Evolutionary conservation across 106 monocot genomes (phyloP).

Genomic region (Dioscorea alata): DNA sequence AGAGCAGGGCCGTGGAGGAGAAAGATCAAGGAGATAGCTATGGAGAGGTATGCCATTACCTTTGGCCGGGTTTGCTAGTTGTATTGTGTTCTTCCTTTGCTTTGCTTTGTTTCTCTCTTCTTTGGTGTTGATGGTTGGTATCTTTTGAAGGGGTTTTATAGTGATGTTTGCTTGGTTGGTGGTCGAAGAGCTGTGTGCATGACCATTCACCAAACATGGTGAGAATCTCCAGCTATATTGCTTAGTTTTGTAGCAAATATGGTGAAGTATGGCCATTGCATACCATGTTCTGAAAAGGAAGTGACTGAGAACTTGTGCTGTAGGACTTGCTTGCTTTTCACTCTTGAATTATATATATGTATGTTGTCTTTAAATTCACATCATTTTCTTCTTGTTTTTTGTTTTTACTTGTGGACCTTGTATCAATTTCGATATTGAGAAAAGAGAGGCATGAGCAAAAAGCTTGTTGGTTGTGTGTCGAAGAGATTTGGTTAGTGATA

Average conservation of each 20-base stretch:
- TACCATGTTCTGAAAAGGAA: not conserved
- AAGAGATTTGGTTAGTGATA: too few relatives aligned
- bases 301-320: not conserved
- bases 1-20: slow-evolving; percentile 1
- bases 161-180: not conserved
- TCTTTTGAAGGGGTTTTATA: not conserved
- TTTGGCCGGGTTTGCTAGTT: not conserved
- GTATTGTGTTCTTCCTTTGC: not conserved
- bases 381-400: not conserved
- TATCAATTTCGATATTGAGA: too few relatives aligned
- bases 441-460: too few relatives aligned
- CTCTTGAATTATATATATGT: not conserved
- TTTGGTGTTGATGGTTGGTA: not conserved
- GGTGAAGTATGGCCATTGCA: not conserved
- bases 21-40: slow-evolving; percentile 10
- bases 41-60: not conserved
- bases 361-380: not conserved
- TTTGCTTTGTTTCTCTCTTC: not conserved
- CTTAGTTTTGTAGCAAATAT: not conserved
- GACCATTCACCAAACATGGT: not conserved
- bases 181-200: not conserved
- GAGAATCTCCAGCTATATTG: not conserved
- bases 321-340: not conserved
- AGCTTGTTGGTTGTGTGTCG: too few relatives aligned
- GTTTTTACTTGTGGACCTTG: too few relatives aligned